phyloP scores from a whole-genome alignment of 257 asterid genomes.

The Solanum virginianum region DNA sequence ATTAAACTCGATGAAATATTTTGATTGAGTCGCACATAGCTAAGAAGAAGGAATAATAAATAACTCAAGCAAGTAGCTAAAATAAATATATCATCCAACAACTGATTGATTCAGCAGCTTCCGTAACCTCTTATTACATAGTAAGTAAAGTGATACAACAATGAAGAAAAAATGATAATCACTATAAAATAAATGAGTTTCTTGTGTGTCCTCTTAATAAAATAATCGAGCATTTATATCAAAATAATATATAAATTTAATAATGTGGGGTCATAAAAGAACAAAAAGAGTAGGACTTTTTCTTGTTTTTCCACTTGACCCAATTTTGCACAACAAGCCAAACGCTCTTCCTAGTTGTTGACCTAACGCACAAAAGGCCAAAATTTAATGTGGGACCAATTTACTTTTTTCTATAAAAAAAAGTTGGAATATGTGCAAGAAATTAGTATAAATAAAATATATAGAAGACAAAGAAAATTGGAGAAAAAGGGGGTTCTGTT shows the following conservation, averaged over 20 bases:
- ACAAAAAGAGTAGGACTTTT: background rate
- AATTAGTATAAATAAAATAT: background rate
- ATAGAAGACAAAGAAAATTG: background rate
- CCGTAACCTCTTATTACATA: too few relatives aligned
- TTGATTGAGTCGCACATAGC: too few relatives aligned
- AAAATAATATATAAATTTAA: background rate
- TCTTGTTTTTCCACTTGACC: conserved; percentile 27
- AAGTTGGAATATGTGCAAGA: background rate
- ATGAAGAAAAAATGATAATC: background rate
- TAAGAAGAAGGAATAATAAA: accelerated
- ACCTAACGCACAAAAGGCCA: conserved; percentile 43
- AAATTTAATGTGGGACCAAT: conserved; percentile 6
- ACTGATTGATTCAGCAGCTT: too few relatives aligned
- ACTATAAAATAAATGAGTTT: background rate
- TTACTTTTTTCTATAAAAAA: background rate
- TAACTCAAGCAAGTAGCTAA: too few relatives aligned
- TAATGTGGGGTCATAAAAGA: background rate
- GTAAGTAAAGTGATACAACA: too few relatives aligned
- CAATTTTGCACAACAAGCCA: conserved; percentile 36
- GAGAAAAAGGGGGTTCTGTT: background rate
- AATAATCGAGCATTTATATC: background rate
- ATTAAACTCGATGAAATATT: too few relatives aligned
- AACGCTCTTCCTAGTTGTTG: conserved; percentile 52
- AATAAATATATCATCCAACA: too few relatives aligned
- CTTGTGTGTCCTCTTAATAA: background rate